phyloP scores from a whole-genome alignment of 805 yeast species.

The Starmerella apis region DNA sequence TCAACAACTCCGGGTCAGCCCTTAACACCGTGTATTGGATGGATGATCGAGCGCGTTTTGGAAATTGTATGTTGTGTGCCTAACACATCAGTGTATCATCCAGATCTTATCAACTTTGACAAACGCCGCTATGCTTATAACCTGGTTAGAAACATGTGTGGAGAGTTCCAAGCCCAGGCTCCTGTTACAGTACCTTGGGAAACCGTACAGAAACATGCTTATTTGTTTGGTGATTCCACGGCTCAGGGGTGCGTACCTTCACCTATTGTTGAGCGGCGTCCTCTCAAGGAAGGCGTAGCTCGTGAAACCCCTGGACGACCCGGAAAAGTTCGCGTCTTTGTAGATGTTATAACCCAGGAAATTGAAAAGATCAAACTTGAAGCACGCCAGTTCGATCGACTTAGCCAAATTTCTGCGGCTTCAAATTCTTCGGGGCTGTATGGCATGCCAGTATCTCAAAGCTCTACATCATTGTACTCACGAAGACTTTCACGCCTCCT shows the following conservation, averaged over 20 bases:
- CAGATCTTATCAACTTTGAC: conserved; percentile 69
- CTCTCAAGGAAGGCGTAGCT: conserved; percentile 35
- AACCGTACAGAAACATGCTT: conserved; percentile 8
- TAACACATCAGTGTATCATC: conserved; percentile 56
- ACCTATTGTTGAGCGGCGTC: conserved; percentile 26
- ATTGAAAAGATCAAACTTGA: conserved; percentile 46
- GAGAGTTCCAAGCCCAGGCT: conserved; percentile 18
- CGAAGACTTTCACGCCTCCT: conserved; percentile 17
- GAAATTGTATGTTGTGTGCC: conserved; percentile 72
- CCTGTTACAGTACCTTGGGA: conserved; percentile 10
- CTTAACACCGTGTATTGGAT: conserved; percentile 78
- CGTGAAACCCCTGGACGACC: conserved; percentile 34
- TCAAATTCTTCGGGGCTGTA: conserved; percentile 11
- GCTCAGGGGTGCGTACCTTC: conserved; percentile 1
- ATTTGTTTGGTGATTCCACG: conserved; percentile 10
- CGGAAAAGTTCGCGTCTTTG: conserved; percentile 37
- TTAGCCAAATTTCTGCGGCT: conserved; percentile 8
- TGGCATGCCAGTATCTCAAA: conserved; percentile 19
- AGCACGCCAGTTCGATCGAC: conserved; percentile 34
- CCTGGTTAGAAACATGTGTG: conserved; percentile 43
- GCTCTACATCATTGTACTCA: conserved; percentile 20
- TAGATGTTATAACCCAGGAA: conserved; percentile 40
- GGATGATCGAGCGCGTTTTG: conserved; percentile 72
- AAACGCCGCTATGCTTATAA: conserved; percentile 63
- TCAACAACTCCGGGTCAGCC: conserved; percentile 29